Conservation (phyloP, 1,284 basidiomycete genomes). For the Malassezia cuniculi region DNA sequence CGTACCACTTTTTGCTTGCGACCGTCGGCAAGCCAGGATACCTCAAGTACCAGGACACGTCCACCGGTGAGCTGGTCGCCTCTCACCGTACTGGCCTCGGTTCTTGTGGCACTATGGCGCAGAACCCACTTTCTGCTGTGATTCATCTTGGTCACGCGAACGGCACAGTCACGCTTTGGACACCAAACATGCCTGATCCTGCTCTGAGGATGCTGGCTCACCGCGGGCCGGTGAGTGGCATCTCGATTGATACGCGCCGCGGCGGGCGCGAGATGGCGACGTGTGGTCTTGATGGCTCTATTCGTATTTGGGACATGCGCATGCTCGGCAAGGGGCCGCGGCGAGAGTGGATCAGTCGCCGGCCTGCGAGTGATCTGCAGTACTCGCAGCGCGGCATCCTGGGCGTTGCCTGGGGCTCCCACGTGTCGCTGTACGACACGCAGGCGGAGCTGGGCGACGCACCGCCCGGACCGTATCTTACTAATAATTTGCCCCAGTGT, state of each 20-base stretch:
- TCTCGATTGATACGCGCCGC: constrained; percentile 61
- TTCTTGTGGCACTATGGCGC: constrained; percentile 70
- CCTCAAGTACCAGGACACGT: constrained; percentile 93
- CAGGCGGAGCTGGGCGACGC: constrained; percentile 22
- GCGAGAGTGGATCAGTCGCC: constrained; percentile 62
- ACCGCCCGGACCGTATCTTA: constrained; percentile 50
- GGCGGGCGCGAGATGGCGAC: constrained; percentile 83
- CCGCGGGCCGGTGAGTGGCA: constrained; percentile 67
- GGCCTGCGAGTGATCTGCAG: constrained; percentile 42
- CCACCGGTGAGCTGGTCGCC: constrained; percentile 73
- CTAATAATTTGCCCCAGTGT: constrained; percentile 46
- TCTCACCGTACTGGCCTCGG: constrained; percentile 63
- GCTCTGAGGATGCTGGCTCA: constrained; percentile 85
- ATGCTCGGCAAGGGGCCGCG: constrained; percentile 76
- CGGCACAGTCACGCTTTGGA: constrained; percentile 84
- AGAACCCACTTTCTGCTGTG: constrained; percentile 79
- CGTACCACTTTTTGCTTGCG: constrained; percentile 87
- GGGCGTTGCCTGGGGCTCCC: constrained; percentile 62
- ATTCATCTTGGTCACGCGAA: constrained; percentile 71
- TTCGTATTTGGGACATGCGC: constrained; percentile 89
- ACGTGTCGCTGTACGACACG: constrained; percentile 57
- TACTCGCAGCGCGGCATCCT: constrained; percentile 63
- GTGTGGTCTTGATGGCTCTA: constrained; percentile 68
- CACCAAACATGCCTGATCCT: constrained; percentile 78
- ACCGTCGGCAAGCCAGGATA: constrained; percentile 74